These are phyloP conservation scores for Poa pratensis DNA, from an alignment of 176 grass and related monocot genomes.

Conservation along the genomic window DNA sequence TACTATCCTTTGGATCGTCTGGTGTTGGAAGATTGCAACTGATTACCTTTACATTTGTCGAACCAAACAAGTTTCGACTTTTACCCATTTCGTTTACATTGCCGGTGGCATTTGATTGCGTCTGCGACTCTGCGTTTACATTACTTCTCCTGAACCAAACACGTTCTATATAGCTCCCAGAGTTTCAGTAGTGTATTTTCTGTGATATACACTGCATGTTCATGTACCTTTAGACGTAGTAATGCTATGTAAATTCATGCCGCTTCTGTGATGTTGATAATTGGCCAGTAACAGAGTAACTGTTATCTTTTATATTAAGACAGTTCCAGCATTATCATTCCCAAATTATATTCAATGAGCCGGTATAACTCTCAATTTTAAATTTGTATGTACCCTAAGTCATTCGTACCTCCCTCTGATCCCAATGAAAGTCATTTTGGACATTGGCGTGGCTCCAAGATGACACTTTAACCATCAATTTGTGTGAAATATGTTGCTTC, in stretches of 20 bases:
- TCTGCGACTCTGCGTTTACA: no score
- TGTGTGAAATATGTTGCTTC: slow-evolving; percentile 17
- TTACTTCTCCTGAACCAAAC: no score
- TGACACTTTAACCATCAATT: slow-evolving; percentile 7
- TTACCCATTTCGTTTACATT: no score
- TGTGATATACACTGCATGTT: not conserved
- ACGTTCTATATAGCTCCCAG: not conserved
- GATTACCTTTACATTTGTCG: no score
- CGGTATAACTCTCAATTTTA: not conserved
- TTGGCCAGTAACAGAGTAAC: slow-evolving; percentile 4
- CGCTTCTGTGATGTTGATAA: slow-evolving; percentile 13
- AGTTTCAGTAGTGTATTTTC: not conserved
- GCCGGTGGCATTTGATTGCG: no score
- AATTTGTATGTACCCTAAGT: not conserved
- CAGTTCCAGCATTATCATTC: not conserved
- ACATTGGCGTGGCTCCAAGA: not conserved
- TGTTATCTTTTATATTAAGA: slow-evolving; percentile 30
- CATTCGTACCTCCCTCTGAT: not conserved
- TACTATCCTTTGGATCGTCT: no score
- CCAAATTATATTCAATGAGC: slow-evolving; percentile 6
- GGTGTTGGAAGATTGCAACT: no score
- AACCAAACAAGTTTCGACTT: no score
- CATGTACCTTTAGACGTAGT: slow-evolving; percentile 7
- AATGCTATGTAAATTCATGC: slow-evolving; percentile 30
- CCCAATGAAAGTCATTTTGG: not conserved